phyloP scores from a whole-genome alignment of 345 rosid genomes.

The Camelina sativa region DNA sequence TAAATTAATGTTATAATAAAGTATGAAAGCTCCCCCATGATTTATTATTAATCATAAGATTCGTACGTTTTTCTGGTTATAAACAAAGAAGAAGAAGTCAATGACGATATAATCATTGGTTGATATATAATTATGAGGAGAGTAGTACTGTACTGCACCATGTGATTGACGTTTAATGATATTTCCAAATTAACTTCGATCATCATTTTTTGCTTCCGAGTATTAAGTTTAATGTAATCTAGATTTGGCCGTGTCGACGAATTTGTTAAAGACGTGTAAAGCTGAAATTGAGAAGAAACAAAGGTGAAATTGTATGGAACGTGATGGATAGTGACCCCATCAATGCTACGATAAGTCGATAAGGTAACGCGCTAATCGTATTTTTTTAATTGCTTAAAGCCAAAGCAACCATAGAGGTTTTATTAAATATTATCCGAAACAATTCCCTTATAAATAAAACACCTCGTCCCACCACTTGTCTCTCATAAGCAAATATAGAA shows the following conservation, averaged over 20 bases:
- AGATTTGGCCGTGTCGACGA: conserved; percentile 24
- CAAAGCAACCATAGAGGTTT: conserved; percentile 25
- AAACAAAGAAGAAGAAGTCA: conserved; percentile 19
- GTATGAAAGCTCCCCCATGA: background rate
- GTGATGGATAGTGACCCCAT: conserved; percentile 20
- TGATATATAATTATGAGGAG: conserved; percentile 1
- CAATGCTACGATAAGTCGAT: conserved; percentile 23
- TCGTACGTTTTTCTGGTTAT: background rate
- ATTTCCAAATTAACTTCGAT: background rate
- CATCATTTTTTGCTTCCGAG: background rate
- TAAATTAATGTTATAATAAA: background rate
- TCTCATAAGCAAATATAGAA: conserved; percentile 2
- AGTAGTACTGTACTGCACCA: background rate
- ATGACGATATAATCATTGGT: conserved; percentile 12
- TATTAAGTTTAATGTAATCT: conserved; percentile 4
- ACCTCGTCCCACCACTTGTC: conserved; percentile 4
- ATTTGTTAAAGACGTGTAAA: conserved; percentile 38
- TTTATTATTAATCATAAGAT: conserved; percentile 1
- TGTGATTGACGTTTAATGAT: conserved; percentile 7
- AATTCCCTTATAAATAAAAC: conserved; percentile 21
- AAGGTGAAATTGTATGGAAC: conserved; percentile 29
- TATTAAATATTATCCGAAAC: background rate
- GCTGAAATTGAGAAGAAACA: conserved; percentile 15
- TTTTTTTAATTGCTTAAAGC: conserved; percentile 15
- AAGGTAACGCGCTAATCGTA: conserved; percentile 39